phyloP scores from a whole-genome alignment of 306 rosid species.

The Cucurbita moschata region DNA sequence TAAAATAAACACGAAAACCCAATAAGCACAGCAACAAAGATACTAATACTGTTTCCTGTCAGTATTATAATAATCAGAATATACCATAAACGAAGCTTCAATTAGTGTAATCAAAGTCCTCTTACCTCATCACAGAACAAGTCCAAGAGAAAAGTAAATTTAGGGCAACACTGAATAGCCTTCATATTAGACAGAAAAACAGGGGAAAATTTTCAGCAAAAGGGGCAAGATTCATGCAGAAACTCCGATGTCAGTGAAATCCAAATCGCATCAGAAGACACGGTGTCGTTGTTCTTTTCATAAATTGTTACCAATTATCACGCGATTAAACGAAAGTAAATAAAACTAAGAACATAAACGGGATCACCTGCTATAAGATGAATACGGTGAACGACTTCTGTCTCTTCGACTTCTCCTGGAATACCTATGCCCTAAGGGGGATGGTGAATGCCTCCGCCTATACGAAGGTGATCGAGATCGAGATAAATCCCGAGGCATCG shows the following conservation, averaged over 20 bases:
- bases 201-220: conserved; percentile 3
- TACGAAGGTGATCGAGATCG: conserved; percentile 75
- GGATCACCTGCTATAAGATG: conserved; percentile 82
- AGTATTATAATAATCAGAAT: background rate
- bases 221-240: conserved; percentile 20
- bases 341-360: conserved; percentile 21
- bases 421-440: conserved; percentile 57
- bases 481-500: conserved; percentile 85
- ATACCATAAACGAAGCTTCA: background rate
- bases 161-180: background rate
- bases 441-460: conserved; percentile 69
- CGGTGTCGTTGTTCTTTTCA: conserved; percentile 15
- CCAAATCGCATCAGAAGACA: conserved; percentile 20
- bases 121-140: background rate
- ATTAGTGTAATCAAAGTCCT: background rate
- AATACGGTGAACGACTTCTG: conserved; percentile 75
- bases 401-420: conserved; percentile 72
- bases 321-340: conserved; percentile 16
- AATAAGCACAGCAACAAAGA: background rate
- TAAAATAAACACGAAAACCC: conserved; percentile 1
- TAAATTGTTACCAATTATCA: conserved; percentile 4
- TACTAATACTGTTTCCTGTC: background rate
- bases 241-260: conserved; percentile 19
- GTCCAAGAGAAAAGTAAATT: background rate
- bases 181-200: conserved; percentile 5